Conservation (phyloP, 2,329 filamentous ascomycete genomes). For the Dactylella cylindrospora region DNA sequence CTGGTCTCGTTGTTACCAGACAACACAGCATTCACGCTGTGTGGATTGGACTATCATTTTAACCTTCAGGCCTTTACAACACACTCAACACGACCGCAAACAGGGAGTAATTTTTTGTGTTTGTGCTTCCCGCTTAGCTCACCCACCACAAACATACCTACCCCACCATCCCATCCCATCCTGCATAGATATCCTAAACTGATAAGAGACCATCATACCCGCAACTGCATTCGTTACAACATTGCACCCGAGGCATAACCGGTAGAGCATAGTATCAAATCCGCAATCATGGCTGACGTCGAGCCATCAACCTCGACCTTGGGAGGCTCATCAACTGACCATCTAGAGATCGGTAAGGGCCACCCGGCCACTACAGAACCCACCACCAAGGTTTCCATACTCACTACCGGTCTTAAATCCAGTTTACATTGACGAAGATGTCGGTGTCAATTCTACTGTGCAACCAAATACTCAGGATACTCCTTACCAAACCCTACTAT, state of each 20-base stretch:
- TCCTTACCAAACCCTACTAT: constrained; percentile 79
- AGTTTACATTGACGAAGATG: constrained; percentile 79
- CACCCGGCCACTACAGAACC: not conserved
- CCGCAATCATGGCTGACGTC: constrained; percentile 37
- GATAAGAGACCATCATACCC: too few species aligned
- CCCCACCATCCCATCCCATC: constrained; percentile 10
- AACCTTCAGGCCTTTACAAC: constrained; percentile 10
- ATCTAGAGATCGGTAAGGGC: constrained; percentile 34
- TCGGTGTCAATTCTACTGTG: constrained; percentile 68
- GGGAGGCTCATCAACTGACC: constrained; percentile 28
- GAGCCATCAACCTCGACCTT: constrained; percentile 20
- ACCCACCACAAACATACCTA: not conserved
- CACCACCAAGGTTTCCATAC: not conserved
- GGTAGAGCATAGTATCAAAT: not conserved
- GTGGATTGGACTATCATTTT: too few species aligned
- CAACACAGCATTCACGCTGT: too few species aligned
- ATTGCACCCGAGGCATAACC: too few species aligned
- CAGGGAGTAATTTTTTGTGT: constrained; percentile 10
- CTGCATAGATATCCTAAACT: too few species aligned
- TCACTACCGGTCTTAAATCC: not conserved
- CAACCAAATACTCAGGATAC: constrained; percentile 69
- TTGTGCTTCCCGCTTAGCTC: not conserved
- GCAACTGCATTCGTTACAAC: not conserved
- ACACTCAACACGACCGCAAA: constrained; percentile 11
- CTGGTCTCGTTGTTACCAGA: too few species aligned